phyloP scores from a whole-genome alignment of 169 alveolate species.

The Toxoplasma gondii region DNA sequence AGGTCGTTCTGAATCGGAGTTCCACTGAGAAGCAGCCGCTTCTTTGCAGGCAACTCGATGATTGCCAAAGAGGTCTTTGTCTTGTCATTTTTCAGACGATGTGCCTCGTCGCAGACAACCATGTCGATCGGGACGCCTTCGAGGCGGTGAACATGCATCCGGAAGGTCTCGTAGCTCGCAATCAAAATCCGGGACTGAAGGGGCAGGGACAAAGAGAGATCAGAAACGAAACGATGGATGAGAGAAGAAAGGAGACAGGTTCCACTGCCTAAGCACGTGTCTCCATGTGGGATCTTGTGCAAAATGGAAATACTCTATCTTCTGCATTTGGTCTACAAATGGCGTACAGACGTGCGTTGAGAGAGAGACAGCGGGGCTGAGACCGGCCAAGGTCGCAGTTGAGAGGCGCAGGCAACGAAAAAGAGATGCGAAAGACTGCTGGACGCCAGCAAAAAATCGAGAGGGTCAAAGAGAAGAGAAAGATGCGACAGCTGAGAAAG shows the following conservation, averaged over 20 bases:
- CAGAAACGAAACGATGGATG: not conserved
- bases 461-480: too few species aligned
- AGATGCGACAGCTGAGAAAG: too few species aligned
- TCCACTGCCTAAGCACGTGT: too few species aligned
- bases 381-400: too few species aligned
- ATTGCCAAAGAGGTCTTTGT: constrained; percentile 91
- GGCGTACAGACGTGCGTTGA: too few species aligned
- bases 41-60: constrained; percentile 87
- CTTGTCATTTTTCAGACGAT: constrained; percentile 92
- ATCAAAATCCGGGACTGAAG: constrained; percentile 82
- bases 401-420: too few species aligned
- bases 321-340: too few species aligned
- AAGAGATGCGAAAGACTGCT: too few species aligned
- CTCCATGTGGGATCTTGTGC: not conserved
- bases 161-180: constrained; percentile 92
- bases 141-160: constrained; percentile 83
- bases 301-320: too few species aligned
- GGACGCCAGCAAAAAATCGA: too few species aligned
- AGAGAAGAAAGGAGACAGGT: too few species aligned
- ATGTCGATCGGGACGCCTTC: constrained; percentile 93
- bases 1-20: constrained; percentile 92
- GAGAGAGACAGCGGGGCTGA: too few species aligned
- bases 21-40: constrained; percentile 88
- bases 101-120: constrained; percentile 96
- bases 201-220: not conserved